Evolutionary conservation across 495 filamentous ascomycete genomes (phyloP).

Genomic region (Elasticomyces elasticus): DNA sequence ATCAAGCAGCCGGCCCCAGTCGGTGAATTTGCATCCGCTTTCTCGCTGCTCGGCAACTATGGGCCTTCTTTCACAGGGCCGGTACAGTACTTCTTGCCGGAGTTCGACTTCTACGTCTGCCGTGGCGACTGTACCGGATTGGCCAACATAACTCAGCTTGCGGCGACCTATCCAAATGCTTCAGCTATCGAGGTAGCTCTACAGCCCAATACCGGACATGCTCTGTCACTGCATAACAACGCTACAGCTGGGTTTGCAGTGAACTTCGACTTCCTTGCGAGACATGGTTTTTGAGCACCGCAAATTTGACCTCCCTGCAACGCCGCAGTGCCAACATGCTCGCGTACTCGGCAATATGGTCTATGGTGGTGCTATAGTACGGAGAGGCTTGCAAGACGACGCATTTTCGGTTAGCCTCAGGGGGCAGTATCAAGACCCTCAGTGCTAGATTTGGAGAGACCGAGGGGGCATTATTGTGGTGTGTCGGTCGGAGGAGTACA

Average conservation of each 20-base stretch:
- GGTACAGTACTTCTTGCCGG: constrained; percentile 1
- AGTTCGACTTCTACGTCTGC: constrained; percentile 16
- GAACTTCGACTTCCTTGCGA: constrained; percentile 2
- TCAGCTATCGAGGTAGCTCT: constrained; percentile 5
- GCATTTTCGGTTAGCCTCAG: too few relatives aligned
- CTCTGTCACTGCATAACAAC: constrained; percentile 16
- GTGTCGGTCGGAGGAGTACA: too few relatives aligned
- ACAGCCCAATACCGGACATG: constrained; percentile 16
- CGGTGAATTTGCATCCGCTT: constrained; percentile 2
- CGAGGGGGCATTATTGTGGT: too few relatives aligned
- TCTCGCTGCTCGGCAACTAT: neutral
- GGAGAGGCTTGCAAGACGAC: too few relatives aligned
- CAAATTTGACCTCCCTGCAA: too few relatives aligned
- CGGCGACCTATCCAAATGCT: constrained; percentile 8
- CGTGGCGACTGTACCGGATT: constrained; percentile 12
- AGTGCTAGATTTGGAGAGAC: too few relatives aligned
- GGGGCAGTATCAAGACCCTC: too few relatives aligned
- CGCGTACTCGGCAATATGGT: too few relatives aligned
- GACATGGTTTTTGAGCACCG: neutral
- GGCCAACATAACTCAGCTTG: neutral
- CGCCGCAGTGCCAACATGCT: too few relatives aligned
- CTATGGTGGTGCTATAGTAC: too few relatives aligned
- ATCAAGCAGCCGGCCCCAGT: constrained; percentile 9
- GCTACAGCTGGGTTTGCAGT: constrained; percentile 12
- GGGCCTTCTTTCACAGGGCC: constrained; percentile 2